Percentiles rank a stretch among this genome's conserved stretches.
phyloP scores from a whole-genome alignment of 2,329 filamentous ascomycete species.

The Talaromyces sp. region DNA sequence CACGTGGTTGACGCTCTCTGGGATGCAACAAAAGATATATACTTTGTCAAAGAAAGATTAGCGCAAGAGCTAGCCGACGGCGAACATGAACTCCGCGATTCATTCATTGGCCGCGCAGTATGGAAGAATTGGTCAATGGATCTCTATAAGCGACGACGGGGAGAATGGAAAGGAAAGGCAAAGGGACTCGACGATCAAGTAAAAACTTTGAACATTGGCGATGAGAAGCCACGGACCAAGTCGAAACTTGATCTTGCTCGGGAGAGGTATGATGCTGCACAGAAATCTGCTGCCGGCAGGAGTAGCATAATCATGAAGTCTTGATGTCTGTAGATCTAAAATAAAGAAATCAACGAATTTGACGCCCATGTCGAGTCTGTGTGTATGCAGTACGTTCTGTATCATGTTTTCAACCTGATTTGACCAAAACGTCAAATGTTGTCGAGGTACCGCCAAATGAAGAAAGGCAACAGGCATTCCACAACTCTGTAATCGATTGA shows the following conservation, averaged over 20 bases:
- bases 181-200: slow-evolving; percentile 33
- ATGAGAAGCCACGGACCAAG: slow-evolving; percentile 38
- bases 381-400: not conserved
- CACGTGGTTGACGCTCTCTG: slow-evolving; percentile 67
- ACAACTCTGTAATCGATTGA: no score
- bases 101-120: slow-evolving; percentile 62
- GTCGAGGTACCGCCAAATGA: no score
- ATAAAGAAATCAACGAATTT: not conserved
- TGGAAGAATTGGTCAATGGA: slow-evolving; percentile 76
- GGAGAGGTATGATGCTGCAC: slow-evolving; percentile 50
- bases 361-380: not conserved
- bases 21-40: slow-evolving; percentile 60
- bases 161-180: slow-evolving; percentile 62
- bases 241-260: slow-evolving; percentile 57
- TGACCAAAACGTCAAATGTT: no score
- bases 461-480: no score
- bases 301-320: slow-evolving; percentile 1
- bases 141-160: slow-evolving; percentile 60
- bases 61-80: slow-evolving; percentile 60
- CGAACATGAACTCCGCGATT: slow-evolving; percentile 62
- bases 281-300: slow-evolving; percentile 13
- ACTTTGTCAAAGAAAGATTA: slow-evolving; percentile 65
- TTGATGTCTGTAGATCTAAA: slow-evolving; percentile 3
- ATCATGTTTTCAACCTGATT: not conserved
- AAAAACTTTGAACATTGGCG: slow-evolving; percentile 5